Evolutionary conservation across 768 basidiomycete genomes (phyloP), one percentile per base, ranked within the genome.

Genomic region (Porphyrellus cyaneotinctus): DNA sequence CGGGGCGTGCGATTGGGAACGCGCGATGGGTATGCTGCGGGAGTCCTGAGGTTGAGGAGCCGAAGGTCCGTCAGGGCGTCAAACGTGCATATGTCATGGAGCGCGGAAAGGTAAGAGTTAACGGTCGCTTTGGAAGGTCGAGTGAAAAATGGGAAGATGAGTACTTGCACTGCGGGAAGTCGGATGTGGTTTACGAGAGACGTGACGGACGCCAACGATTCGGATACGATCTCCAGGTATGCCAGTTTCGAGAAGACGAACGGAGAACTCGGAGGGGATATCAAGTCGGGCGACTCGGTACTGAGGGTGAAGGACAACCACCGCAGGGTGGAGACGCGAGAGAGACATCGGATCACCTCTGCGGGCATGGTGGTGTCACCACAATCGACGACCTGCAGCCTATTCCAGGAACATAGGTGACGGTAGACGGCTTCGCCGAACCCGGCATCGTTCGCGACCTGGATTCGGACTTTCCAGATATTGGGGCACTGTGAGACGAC

Each of bases 401-500:
- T 39, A 1, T 31, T 32, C 56, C 49, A 59, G 20, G 26, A 9
- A 0, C 31, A 7, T 14, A 59, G 9, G 17, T 42, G 31, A 12
- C 11, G 41, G 8, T 28, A 39, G 31, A 58, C n/a, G 2, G 12
- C 18, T 9, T 48, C 23, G 15, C 24, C 22, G 1, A 51, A 54
- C 4, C 3, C 4, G 5, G 9, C 8, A 15, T 46, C 23, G 20
- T 17, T 4, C 0, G 43, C 7, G 22, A 36, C 47, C 3, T 49
- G 43, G 23, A 57, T 28, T 5, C 48, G 47, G 15, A 54, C 12
- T 36, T 46, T 31, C 22, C n/a, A 18, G 33, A 57, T 49, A 20
- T 51, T 54, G 24, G 53, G 52, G 28, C 43, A 54, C 26, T 22
- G 38, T 14, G 30, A 45, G 14, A 30, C 47, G 5, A 55, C 13